Evolutionary conservation across 306 rosid genomes (phyloP).

Genomic region (Potentilla sterilis): DNA sequence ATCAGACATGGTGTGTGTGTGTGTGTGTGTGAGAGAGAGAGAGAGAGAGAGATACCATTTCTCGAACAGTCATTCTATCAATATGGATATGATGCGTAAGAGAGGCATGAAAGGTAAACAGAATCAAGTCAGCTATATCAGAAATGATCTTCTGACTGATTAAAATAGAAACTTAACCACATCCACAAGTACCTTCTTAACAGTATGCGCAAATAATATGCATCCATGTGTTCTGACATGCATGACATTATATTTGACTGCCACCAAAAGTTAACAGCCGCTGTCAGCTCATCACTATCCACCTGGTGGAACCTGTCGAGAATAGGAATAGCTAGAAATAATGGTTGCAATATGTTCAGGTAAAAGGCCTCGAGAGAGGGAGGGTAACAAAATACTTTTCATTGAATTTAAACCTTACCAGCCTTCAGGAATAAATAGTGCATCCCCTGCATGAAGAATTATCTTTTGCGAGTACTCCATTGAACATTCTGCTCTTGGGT

Average conservation of each 20-base stretch:
- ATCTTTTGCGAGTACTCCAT: constrained; percentile 62
- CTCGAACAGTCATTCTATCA: constrained; percentile 74
- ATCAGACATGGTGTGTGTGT: background rate
- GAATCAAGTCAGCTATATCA: constrained; percentile 39
- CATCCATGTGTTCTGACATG: constrained; percentile 92
- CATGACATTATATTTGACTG: constrained; percentile 56
- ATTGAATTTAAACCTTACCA: constrained; percentile 51
- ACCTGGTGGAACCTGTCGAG: constrained; percentile 83
- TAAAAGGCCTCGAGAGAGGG: background rate
- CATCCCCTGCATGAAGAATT: constrained; percentile 81
- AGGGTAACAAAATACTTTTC: constrained; percentile 12
- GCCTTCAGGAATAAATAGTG: constrained; percentile 97
- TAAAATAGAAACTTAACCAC: constrained; percentile 26
- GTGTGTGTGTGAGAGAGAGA: background rate
- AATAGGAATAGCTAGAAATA: constrained; percentile 2
- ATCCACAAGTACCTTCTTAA: constrained; percentile 68
- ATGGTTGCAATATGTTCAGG: background rate
- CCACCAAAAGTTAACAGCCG: constrained; percentile 98
- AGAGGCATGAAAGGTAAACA: constrained; percentile 35
- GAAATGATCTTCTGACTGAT: constrained; percentile 10
- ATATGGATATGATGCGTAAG: constrained; percentile 36
- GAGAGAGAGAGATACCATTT: constrained; percentile 62
- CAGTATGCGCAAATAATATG: constrained; percentile 78
- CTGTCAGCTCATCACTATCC: constrained; percentile 84
- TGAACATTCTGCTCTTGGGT: constrained; percentile 73